Evolutionary conservation across 2,329 filamentous ascomycete species (phyloP).

Genomic region (Periconia macrospinosa): DNA sequence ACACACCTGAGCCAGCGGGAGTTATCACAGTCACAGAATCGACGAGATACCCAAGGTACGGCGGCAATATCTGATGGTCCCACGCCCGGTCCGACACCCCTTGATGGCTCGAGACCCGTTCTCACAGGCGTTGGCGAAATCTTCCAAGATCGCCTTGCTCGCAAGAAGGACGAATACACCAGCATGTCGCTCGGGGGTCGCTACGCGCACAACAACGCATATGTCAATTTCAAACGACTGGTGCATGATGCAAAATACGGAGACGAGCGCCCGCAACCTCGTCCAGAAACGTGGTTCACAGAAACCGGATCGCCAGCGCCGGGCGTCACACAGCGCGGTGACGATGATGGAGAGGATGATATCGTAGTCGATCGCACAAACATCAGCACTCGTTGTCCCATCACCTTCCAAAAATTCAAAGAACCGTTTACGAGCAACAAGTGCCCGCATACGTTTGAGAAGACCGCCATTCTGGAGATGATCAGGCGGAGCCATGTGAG

Average conservation of each 20-base stretch:
- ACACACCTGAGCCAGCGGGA: constrained; percentile 42
- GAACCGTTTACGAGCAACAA: constrained; percentile 68
- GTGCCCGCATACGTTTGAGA: constrained; percentile 76
- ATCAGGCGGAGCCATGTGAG: constrained; percentile 32
- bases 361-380: constrained; percentile 66
- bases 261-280: constrained; percentile 57
- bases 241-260: constrained; percentile 63
- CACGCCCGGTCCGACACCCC: constrained; percentile 42
- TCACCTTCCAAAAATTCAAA: constrained; percentile 66
- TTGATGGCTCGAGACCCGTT: constrained; percentile 34
- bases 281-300: constrained; percentile 65
- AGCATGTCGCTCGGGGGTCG: constrained; percentile 41
- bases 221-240: constrained; percentile 62
- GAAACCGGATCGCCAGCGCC: constrained; percentile 49
- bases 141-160: constrained; percentile 43
- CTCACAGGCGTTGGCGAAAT: constrained; percentile 40
- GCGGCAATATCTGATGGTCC: constrained; percentile 36
- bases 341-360: constrained; percentile 68
- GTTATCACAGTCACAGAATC: constrained; percentile 31
- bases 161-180: constrained; percentile 49
- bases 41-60: constrained; percentile 25
- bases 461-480: constrained; percentile 62
- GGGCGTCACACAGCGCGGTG: constrained; percentile 44
- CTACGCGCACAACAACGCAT: constrained; percentile 63
- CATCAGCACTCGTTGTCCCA: constrained; percentile 68